Base-by-base conservation (phyloP, 345 rosid genomes). In the Carallia brachiata region DNA sequence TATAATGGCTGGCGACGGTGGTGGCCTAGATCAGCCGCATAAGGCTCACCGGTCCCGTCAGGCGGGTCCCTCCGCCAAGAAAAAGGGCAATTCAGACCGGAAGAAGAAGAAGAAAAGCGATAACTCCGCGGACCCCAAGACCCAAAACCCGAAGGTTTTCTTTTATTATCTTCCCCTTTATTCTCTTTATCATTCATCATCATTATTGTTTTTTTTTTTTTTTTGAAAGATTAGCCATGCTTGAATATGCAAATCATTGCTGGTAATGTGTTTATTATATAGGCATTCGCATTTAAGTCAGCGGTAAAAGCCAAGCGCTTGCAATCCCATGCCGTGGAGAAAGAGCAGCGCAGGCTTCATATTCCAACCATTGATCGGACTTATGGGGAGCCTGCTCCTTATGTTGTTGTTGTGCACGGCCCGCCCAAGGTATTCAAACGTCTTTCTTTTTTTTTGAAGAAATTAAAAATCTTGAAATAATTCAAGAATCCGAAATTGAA, bases 401-500 rank as follows among this genome's bases (percentile, higher is more conserved):
- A 65, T 69, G 97, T 95, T n/a, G 80, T 95, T 55, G 86, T 92
- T 5, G 97, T 95, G 52, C 99, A 95, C 54, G 99, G 97, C 4
- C 97, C 99, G 0, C 92, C 99, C 32, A 73, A 88, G 87, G 97
- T 95, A 73, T 47, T 32, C 0, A 12, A 12, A 44, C 5, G 16
- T 44, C 2, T 39, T 39, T 2, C 8, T 39, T 7, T 7, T 39
- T 39, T 39, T 7, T 39, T 39, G 2, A 23, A 23, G 23, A 23
- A 23, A 0, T 39, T 7, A 9, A 8, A 39, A 7, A 39, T 1
- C 44, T 39, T 8, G 44, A 39, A 39, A 39, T 7, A 8, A 1
- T 7, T 39, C 34, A 32, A 32, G 34, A 32, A 32, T 1, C 34
- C 34, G 34, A 32, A 32, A 32, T 32, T 32, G 34, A 7, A 39